Percentiles rank a stretch among this genome's conserved stretches.
Conservation (phyloP, 805 yeast species). For the Blastobotrys chiropterorum region DNA sequence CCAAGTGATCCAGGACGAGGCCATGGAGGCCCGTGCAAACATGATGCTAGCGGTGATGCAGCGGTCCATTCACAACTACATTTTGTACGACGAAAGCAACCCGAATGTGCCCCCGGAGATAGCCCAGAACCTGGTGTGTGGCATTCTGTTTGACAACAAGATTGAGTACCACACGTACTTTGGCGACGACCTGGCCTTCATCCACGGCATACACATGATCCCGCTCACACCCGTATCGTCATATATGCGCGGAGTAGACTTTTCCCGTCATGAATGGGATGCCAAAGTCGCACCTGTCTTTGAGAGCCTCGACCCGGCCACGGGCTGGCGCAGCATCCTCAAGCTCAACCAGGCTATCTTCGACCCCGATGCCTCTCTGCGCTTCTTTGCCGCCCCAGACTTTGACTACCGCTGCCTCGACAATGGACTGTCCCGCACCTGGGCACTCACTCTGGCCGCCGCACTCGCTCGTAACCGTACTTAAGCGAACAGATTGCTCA, state of each 20-base stretch:
- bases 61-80: conserved; percentile 51
- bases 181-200: conserved; percentile 56
- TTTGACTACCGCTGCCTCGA: conserved; percentile 57
- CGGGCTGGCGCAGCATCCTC: conserved; percentile 62
- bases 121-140: conserved; percentile 57
- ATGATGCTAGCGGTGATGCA: conserved; percentile 54
- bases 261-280: conserved; percentile 55
- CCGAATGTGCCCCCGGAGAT: conserved; percentile 47
- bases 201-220: conserved; percentile 77
- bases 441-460: conserved; percentile 65
- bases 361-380: conserved; percentile 56
- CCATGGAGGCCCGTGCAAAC: conserved; percentile 52
- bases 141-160: conserved; percentile 68
- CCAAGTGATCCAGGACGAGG: conserved; percentile 43
- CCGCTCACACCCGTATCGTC: conserved; percentile 62
- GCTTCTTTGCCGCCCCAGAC: conserved; percentile 46
- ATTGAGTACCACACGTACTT: conserved; percentile 69
- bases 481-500: not conserved
- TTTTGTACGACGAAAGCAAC: conserved; percentile 45
- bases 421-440: conserved; percentile 74
- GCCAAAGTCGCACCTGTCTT: conserved; percentile 37
- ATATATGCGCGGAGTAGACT: conserved; percentile 43
- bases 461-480: not conserved
- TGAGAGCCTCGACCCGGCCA: conserved; percentile 25
- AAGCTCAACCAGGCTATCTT: conserved; percentile 63